Conservation (phyloP, 2,329 filamentous ascomycete species). For the Aspergillus sp. region DNA sequence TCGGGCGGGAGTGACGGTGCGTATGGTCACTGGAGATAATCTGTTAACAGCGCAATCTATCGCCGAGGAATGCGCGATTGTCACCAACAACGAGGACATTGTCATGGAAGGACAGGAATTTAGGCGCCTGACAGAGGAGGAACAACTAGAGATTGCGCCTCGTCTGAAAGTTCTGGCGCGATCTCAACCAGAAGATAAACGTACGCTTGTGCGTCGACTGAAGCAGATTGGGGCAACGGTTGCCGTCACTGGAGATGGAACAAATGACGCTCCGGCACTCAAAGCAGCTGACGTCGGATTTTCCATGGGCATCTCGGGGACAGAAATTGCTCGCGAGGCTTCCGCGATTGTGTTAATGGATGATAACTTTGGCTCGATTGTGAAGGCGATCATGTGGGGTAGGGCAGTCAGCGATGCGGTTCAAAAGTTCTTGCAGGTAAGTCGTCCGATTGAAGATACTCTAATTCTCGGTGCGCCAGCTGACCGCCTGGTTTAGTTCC, state of each 20-base stretch:
- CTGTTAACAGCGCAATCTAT: constrained; percentile 67
- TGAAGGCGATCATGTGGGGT: constrained; percentile 63
- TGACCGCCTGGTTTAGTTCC: constrained; percentile 35
- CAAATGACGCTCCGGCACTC: constrained; percentile 61
- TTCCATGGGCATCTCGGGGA: constrained; percentile 62
- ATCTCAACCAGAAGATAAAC: constrained; percentile 62
- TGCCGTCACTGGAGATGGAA: constrained; percentile 62
- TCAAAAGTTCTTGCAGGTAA: constrained; percentile 58
- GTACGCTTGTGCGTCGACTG: constrained; percentile 56
- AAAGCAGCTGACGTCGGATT: constrained; percentile 63
- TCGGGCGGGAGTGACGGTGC: constrained; percentile 62
- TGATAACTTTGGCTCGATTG: constrained; percentile 61
- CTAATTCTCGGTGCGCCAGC: neutral
- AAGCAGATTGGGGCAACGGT: constrained; percentile 56
- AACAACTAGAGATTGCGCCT: constrained; percentile 55
- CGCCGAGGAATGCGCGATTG: constrained; percentile 67
- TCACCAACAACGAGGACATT: constrained; percentile 47
- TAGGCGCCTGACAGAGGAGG: constrained; percentile 53
- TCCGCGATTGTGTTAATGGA: constrained; percentile 56
- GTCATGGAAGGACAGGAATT: constrained; percentile 65
- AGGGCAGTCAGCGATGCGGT: constrained; percentile 61
- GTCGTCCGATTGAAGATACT: too few species aligned
- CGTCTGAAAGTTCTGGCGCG: constrained; percentile 59
- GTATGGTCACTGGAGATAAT: constrained; percentile 69
- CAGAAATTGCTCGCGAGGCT: constrained; percentile 62